phyloP scores from a whole-genome alignment of 768 basidiomycete species.

The Holtermannia corniformis region DNA sequence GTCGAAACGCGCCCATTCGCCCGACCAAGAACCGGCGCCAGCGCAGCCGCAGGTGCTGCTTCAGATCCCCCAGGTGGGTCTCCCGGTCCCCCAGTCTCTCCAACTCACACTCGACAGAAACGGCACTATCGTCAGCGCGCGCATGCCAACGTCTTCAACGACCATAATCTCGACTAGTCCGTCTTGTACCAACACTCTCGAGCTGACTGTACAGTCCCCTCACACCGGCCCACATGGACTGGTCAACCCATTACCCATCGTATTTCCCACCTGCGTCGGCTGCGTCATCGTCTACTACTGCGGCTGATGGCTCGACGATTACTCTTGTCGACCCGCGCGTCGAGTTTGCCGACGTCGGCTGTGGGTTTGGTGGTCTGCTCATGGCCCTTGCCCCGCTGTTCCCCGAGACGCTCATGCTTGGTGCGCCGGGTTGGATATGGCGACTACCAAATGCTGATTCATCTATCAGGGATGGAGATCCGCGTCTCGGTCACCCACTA shows the following conservation, averaged over 20 bases:
- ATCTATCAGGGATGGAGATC: slow-evolving; percentile 77
- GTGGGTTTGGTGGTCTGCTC: slow-evolving; percentile 91
- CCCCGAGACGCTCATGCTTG: slow-evolving; percentile 86
- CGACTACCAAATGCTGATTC: not conserved
- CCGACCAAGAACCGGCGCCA: not conserved
- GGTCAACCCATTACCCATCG: slow-evolving; percentile 72
- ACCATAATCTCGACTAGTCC: slow-evolving; percentile 68
- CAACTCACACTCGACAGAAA: slow-evolving; percentile 38
- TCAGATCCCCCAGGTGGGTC: slow-evolving; percentile 24
- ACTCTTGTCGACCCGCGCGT: slow-evolving; percentile 48
- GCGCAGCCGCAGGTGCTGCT: slow-evolving; percentile 8
- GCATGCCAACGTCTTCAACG: slow-evolving; percentile 48
- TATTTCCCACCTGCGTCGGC: slow-evolving; percentile 42
- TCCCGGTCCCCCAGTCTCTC: no score
- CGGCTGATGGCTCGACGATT: not conserved
- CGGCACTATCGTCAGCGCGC: slow-evolving; percentile 48
- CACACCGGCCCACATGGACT: slow-evolving; percentile 66
- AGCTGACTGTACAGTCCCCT: slow-evolving; percentile 46
- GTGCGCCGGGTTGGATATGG: slow-evolving; percentile 45
- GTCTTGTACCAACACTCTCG: slow-evolving; percentile 10
- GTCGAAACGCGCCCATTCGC: not conserved
- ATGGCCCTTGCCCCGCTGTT: slow-evolving; percentile 80
- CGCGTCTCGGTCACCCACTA: slow-evolving; percentile 93
- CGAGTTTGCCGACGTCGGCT: slow-evolving; percentile 94
- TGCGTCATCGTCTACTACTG: slow-evolving; percentile 1